Evolutionary conservation across 805 yeast genomes (phyloP), one percentile per base, ranked within the genome.

Genomic region (Candida ascalaphidarum): DNA sequence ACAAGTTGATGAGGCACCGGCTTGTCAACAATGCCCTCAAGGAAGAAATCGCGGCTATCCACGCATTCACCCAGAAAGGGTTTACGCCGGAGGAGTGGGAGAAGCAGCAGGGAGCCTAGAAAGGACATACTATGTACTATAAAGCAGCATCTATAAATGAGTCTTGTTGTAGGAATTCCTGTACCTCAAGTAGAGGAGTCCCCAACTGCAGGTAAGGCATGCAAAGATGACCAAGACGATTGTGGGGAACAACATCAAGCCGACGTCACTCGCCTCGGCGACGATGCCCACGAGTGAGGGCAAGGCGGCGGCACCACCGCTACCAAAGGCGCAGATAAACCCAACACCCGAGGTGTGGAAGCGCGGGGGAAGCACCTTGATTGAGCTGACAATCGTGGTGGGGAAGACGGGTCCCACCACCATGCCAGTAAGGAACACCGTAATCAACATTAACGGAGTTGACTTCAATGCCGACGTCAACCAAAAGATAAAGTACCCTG

Each of bases 1-100:
- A 84, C 57, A 82, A 81, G 50, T 63, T 92, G 27, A 72, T 77
- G 63, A 71, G 99, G 47, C 95, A 89, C 44, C 65, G 97, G 40
- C 45, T 86, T 40, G 95, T 94, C 26, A 92, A 92, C 53, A 61
- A 51, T 18, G 76, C 81, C 1, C 64, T 92, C 36, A 78, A 79
- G 43, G 84, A 80, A n/a, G 95, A 88, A 50, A 83, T 92, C 18
- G 78, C 82, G 0, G 56, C 65, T 4, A 88, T 92, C 25, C 99
- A 92, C 55, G 97, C 99, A 0, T 92, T 94, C 52, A 85, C 96
- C 1, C 96, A 92, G 46, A 86, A 84, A 57, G 81, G 64, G 9
- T 89, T 76, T 48, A 88, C 96, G 0, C 75, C 78, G 1, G 82
- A 72, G n/a, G 98, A 89, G 52, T 89, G 96, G 95, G 30, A 29